These are phyloP conservation scores for Cokeromyces recurvatus DNA, from an alignment of 371 early-diverging fungal genomes.

Conservation along the genomic window DNA sequence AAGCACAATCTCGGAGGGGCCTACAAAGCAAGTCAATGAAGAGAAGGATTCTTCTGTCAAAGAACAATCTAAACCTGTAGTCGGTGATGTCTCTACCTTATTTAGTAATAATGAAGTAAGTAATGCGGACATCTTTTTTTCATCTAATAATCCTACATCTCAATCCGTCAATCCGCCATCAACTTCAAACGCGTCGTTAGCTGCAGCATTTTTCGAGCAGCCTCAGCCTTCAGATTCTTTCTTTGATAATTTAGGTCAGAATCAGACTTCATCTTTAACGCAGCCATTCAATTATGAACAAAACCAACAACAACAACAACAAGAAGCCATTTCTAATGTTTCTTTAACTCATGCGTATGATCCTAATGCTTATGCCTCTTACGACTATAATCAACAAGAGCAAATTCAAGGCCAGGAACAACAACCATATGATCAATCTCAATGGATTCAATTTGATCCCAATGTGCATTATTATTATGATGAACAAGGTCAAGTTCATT, in stretches of 20 bases:
- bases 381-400: conserved; percentile 4
- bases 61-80: neutral
- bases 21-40: neutral
- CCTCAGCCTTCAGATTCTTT: conserved; percentile 5
- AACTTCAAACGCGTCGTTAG: conserved; percentile 13
- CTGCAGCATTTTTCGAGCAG: conserved; percentile 19
- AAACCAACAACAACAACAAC: conserved; percentile 1
- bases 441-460: conserved; percentile 25
- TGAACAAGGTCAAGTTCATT: conserved; percentile 29
- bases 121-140: conserved; percentile 15
- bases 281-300: conserved; percentile 5
- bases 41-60: neutral
- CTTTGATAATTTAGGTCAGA: conserved; percentile 6
- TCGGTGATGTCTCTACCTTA: conserved; percentile 27
- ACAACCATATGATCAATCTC: conserved; percentile 3
- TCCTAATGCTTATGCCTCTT: neutral
- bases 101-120: conserved; percentile 13
- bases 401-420: neutral
- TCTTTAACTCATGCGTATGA: conserved; percentile 15
- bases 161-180: neutral
- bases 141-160: neutral
- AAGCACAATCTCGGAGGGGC: neutral
- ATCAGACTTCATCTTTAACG: neutral
- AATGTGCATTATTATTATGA: conserved; percentile 39
- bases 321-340: neutral